Base-by-base conservation (phyloP, 139 green algal genomes). In the Chlamydomonas schloesseri region DNA sequence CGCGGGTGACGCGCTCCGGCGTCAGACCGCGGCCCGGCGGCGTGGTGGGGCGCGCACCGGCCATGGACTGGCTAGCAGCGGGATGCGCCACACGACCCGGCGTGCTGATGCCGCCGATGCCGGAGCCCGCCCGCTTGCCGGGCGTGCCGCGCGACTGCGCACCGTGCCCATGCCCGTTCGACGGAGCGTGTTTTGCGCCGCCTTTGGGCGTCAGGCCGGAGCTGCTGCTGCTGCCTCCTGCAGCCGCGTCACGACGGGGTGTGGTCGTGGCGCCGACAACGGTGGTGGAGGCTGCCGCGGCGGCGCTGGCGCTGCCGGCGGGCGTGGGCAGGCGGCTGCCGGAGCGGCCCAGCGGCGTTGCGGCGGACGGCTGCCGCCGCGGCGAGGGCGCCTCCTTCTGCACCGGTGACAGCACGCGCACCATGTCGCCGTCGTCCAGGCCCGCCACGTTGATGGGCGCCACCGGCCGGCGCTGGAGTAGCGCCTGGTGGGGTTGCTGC, bases 361-460 rank as follows among this genome's bases (percentile, higher is more conserved):
- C 42, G 42, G 42, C 42, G 42, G 42, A 5, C 55, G 55, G 18
- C 55, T 60, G 55, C 0, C 42, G 53, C 62, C 20, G 72, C 24
- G 50, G 29, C 50, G 73, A 53, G 33, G 14, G 55, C 55, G 21
- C 29, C 20, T 5, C 18, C 36, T 42, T 24, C 76, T 83, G 76
- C 28, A 83, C 29, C 3, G 60, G 62, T 18, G 76, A 83, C 37
- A 83, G 76, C 76, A 73, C 76, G 24, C 60, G 60, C 60, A 24
- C 60, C 42, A 50, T 50, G 42, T 50, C 42, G 42, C 42, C 42
- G 42, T 50, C 42, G 42, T 50, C 42, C 42, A 50, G 42, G 6
- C 6, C 42, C 42, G 42, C 8, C 42, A 50, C 42, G 42, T 50
- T 50, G 42, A 50, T 50, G 42, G 42, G 42, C 42, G 42, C 42